A percentile compares a stretch with the other conserved stretches of the same genome.
Evolutionary conservation across 768 basidiomycete genomes (phyloP).

Genomic region (Leccinum subtestaceum): DNA sequence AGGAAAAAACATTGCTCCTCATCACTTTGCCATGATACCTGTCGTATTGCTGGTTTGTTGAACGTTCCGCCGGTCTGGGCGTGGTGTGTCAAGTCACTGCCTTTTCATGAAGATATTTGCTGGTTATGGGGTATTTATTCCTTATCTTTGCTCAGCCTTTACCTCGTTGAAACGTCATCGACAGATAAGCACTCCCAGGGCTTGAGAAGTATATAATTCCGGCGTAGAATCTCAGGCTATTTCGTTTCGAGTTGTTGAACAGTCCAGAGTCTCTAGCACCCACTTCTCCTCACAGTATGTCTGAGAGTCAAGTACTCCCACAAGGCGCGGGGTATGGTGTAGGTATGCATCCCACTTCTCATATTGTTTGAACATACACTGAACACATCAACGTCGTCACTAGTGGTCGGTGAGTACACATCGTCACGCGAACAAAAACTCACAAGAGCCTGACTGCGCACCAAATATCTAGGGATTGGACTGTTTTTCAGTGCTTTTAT

Average conservation of each 20-base stretch:
- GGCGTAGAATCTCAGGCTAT: background rate
- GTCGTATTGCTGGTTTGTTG: background rate
- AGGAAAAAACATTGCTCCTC: background rate
- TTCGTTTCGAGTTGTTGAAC: background rate
- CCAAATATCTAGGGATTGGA: conserved; percentile 63
- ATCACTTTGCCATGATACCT: background rate
- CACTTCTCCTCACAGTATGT: conserved; percentile 17
- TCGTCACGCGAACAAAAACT: background rate
- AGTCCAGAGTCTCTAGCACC: background rate
- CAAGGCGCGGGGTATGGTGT: conserved; percentile 87
- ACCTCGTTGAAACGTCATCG: conserved; percentile 2
- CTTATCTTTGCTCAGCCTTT: conserved; percentile 17
- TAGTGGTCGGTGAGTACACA: conserved; percentile 48
- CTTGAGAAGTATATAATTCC: conserved; percentile 8
- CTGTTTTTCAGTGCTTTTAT: conserved; percentile 85
- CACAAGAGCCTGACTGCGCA: background rate
- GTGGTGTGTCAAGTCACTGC: background rate
- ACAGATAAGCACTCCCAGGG: conserved; percentile 15
- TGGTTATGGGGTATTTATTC: background rate
- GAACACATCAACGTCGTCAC: background rate
- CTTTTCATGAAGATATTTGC: background rate
- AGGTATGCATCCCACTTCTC: conserved; percentile 40
- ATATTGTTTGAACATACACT: background rate
- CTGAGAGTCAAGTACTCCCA: conserved; percentile 48
- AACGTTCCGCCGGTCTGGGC: background rate